Conservation (phyloP, 257 asterid genomes). For the Nicotiana benthamiana region DNA sequence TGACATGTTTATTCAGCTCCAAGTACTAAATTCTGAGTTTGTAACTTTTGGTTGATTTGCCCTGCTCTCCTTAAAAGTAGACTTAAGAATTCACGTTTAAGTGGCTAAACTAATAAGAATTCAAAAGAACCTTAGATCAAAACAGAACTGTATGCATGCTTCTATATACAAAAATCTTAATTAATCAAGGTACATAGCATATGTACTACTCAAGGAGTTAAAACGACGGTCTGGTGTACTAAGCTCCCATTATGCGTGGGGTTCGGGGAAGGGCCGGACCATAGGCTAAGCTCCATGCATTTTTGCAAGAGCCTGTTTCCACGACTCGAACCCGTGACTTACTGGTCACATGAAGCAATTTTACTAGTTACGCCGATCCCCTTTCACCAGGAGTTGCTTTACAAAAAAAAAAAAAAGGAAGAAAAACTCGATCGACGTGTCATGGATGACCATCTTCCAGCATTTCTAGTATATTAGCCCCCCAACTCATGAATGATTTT, state of each 20-base stretch:
- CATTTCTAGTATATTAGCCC: not conserved
- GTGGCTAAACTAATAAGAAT: not conserved
- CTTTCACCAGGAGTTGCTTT: not conserved
- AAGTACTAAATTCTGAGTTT: not conserved
- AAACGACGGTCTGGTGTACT: no score
- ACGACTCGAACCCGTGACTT: no score
- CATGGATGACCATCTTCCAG: not conserved
- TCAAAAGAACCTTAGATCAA: not conserved
- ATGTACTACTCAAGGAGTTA: not conserved
- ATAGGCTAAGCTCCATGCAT: no score
- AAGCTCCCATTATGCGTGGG: no score
- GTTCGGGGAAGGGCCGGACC: no score
- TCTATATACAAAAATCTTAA: not conserved
- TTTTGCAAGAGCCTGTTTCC: no score
- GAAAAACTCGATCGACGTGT: not conserved
- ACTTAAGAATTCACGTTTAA: not conserved
- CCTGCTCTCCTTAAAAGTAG: not conserved
- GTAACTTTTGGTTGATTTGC: not conserved
- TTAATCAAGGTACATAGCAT: not conserved
- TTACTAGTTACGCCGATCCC: no score
- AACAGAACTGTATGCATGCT: not conserved
- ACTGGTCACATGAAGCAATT: no score
- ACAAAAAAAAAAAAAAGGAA: not conserved
- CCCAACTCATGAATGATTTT: not conserved
- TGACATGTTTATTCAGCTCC: not conserved